Base-by-base conservation (phyloP, 495 filamentous ascomycete species). In the Xeromyces bisporus region DNA sequence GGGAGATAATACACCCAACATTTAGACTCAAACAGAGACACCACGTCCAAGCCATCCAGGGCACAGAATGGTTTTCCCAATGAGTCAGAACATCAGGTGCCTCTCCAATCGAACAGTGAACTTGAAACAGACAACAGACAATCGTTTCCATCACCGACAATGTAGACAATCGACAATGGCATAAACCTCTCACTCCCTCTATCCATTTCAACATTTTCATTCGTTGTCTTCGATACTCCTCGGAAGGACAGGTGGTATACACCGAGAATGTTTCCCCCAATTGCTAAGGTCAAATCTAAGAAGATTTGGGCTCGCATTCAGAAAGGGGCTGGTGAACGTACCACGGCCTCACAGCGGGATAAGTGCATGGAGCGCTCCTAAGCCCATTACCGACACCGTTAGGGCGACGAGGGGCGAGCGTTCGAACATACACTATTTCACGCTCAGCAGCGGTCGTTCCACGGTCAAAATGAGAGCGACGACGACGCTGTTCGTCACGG, bases 401-500 rank as follows among this genome's bases (percentile, higher is more conserved):
- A 23, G 42, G 38, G 27, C 34, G 36, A 14, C 32, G 37, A 7
- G 43, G 41, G 14, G 38, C 37, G 31, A 47, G 34, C 5, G 43
- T 41, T 20, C 42, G 41, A 35, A 48, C 44, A 29, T 43, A 43
- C 11, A 47, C 35, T 15, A 44, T 37, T 31, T 50, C 47, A 11
- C 47, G 40, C 29, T 53, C 49, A 18, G 49, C 43, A 26, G 46
- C 46, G 18, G 43, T 50, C 5, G 46, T 53, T 17, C 78, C 78
- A 25, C 78, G 75, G 39, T 84, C 78, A 47, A 65, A 84, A 41
- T 80, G 77, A 20, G 78, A 82, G 26, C 73, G 75, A 36, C 76
- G 75, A 30, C 75, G 74, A 36, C 77, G 75, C 48, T 81, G 76
- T 48, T 80, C 76, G 38, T 80, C 73, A 12, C 77, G 73, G 42